A percentile compares a stretch with the other conserved stretches of the same genome.
phyloP scores from a whole-genome alignment of 2,329 filamentous ascomycete genomes.

The Pestalotiopsis sp. region DNA sequence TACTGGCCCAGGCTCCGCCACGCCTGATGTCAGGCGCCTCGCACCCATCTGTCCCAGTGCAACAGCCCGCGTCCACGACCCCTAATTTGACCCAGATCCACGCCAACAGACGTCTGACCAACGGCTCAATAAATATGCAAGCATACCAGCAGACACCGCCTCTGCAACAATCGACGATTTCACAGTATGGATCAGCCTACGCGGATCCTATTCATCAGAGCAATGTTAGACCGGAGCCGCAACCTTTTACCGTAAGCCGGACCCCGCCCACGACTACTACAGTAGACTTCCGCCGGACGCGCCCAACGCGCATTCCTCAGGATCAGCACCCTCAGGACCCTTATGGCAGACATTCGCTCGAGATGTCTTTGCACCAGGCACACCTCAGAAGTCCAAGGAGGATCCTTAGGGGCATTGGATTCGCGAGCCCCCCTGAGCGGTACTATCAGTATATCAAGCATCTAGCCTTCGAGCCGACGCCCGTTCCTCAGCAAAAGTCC shows the following conservation, averaged over 20 bases:
- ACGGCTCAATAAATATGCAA: not conserved
- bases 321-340: slow-evolving; percentile 41
- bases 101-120: not conserved
- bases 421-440: slow-evolving; percentile 25
- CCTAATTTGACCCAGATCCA: not conserved
- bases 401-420: slow-evolving; percentile 25
- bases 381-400: slow-evolving; percentile 48
- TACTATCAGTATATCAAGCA: slow-evolving; percentile 59
- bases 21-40: not conserved
- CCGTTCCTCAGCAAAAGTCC: slow-evolving; percentile 33
- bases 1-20: not conserved
- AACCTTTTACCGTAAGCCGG: not conserved
- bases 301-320: not conserved
- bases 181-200: not conserved
- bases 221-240: not conserved
- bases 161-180: not conserved
- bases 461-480: slow-evolving; percentile 49
- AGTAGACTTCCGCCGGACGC: not conserved
- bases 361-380: slow-evolving; percentile 47
- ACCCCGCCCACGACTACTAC: not conserved
- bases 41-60: not conserved
- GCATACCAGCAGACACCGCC: not conserved
- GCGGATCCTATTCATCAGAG: not conserved
- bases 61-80: not conserved
- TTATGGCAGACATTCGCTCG: slow-evolving; percentile 40